Percentiles rank a stretch among this genome's conserved stretches.
Evolutionary conservation across 2,329 filamentous ascomycete species (phyloP).

Genomic region (Zymoseptoria ardabiliae): DNA sequence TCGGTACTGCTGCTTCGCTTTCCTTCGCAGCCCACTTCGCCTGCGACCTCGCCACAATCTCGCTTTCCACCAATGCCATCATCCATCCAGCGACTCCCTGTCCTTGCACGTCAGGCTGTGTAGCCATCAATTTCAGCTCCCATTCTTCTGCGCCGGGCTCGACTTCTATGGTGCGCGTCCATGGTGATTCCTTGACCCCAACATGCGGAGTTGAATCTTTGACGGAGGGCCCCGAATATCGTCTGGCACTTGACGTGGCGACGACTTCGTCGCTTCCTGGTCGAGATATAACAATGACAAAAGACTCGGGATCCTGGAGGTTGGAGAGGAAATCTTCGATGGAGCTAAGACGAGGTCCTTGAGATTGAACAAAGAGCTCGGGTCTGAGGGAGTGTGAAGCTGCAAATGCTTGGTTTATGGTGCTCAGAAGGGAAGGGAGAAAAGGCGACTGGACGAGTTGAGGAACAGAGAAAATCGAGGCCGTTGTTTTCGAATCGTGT

Average conservation of each 20-base stretch:
- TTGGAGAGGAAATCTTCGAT: conserved; percentile 8
- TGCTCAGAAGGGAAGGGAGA: conserved; percentile 5
- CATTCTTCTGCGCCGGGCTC: conserved; percentile 11
- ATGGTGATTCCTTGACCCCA: not conserved
- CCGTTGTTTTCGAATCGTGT: conserved; percentile 2
- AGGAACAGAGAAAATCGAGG: conserved; percentile 4
- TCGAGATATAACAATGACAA: conserved; percentile 7
- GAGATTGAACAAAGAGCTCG: conserved; percentile 3
- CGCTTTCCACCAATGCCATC: conserved; percentile 7
- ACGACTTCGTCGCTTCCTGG: conserved; percentile 3
- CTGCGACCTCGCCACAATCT: conserved; percentile 5
- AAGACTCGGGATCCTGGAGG: conserved; percentile 8
- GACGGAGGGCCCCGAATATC: conserved; percentile 5
- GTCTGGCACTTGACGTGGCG: conserved; percentile 11
- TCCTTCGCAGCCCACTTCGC: not conserved
- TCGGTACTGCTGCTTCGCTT: not conserved
- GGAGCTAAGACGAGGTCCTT: conserved; percentile 7
- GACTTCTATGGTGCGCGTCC: conserved; percentile 4
- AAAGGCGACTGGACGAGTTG: conserved; percentile 6
- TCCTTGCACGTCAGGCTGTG: conserved; percentile 5
- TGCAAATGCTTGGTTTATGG: conserved; percentile 11
- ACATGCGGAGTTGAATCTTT: not conserved
- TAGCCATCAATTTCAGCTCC: conserved; percentile 13
- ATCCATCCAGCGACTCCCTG: conserved; percentile 9
- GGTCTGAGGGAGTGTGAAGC: conserved; percentile 6